These are phyloP conservation scores for Ophiostoma ips DNA, from an alignment of 2,329 filamentous ascomycete species.

Conservation along the genomic window DNA sequence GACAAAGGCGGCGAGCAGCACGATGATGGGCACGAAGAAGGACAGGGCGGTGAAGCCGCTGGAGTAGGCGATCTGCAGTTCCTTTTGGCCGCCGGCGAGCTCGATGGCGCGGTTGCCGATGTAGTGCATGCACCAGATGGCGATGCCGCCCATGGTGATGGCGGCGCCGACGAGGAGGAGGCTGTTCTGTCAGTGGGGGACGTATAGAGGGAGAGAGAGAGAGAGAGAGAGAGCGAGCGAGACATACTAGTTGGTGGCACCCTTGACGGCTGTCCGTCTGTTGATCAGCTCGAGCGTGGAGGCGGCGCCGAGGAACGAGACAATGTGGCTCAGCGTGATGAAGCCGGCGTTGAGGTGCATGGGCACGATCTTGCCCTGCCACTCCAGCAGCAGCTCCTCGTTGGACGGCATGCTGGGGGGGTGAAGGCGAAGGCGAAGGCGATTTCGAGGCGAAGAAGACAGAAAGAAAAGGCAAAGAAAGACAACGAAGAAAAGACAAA, in stretches of 20 bases:
- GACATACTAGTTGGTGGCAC: constrained; percentile 51
- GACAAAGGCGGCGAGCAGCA: constrained; percentile 61
- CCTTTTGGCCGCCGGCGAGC: constrained; percentile 45
- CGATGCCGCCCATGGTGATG: constrained; percentile 58
- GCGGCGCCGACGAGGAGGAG: constrained; percentile 50
- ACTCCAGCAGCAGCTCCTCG: constrained; percentile 5
- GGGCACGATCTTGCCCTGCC: constrained; percentile 21
- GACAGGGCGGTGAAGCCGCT: constrained; percentile 59
- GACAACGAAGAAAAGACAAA: too few relatives aligned
- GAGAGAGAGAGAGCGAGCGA: too few relatives aligned
- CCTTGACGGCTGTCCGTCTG: constrained; percentile 54
- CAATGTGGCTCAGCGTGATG: constrained; percentile 58
- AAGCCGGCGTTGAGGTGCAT: constrained; percentile 43
- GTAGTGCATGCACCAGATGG: constrained; percentile 70
- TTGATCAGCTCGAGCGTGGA: constrained; percentile 76
- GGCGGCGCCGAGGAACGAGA: constrained; percentile 62
- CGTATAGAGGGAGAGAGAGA: not conserved
- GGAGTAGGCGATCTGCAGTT: constrained; percentile 62
- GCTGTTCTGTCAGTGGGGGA: constrained; percentile 23
- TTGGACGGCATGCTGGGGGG: constrained; percentile 2
- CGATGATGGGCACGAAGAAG: constrained; percentile 65
- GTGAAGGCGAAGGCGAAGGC: not conserved
- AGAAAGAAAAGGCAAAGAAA: too few relatives aligned
- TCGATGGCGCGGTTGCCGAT: constrained; percentile 70
- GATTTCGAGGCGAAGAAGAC: not conserved